A percentile compares a stretch with the other conserved stretches of the same genome.
Conservation (phyloP, 2,329 filamentous ascomycete genomes). For the Aureobasidium sp. region DNA sequence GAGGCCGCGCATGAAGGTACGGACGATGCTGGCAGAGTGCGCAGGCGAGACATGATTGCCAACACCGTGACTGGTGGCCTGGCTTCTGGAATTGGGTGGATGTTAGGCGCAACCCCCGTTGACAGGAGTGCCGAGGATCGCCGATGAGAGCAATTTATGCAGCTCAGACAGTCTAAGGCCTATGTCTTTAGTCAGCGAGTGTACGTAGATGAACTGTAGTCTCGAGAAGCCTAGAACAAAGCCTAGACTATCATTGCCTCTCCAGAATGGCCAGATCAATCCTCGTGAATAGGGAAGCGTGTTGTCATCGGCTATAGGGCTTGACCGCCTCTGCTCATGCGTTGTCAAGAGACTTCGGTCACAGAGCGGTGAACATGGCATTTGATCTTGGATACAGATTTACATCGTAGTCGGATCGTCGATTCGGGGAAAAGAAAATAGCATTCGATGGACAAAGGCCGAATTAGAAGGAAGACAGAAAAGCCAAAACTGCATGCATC, state of each 20-base stretch:
- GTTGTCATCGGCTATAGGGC: background rate
- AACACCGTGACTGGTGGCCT: constrained; percentile 56
- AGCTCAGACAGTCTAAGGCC: background rate
- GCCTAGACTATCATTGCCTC: background rate
- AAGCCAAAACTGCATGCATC: background rate
- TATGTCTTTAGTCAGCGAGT: background rate
- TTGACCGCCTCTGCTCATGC: background rate
- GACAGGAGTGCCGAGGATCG: constrained; percentile 11
- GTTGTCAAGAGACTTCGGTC: background rate
- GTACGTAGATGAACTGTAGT: background rate
- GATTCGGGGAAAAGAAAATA: background rate
- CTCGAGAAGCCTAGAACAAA: background rate
- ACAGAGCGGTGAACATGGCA: background rate
- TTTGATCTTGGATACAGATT: background rate
- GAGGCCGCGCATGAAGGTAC: constrained; percentile 1
- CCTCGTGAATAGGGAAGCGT: background rate
- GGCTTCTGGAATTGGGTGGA: constrained; percentile 56
- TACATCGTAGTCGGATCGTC: background rate
- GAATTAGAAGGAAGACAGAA: background rate
- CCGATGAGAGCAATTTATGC: background rate
- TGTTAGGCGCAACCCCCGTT: constrained; percentile 41
- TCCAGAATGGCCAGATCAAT: background rate
- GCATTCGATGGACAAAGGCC: background rate
- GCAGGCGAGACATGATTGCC: constrained; percentile 66
- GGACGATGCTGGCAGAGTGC: constrained; percentile 33